Conservation (phyloP, 768 basidiomycete genomes). For the Mrakia blollopis region DNA sequence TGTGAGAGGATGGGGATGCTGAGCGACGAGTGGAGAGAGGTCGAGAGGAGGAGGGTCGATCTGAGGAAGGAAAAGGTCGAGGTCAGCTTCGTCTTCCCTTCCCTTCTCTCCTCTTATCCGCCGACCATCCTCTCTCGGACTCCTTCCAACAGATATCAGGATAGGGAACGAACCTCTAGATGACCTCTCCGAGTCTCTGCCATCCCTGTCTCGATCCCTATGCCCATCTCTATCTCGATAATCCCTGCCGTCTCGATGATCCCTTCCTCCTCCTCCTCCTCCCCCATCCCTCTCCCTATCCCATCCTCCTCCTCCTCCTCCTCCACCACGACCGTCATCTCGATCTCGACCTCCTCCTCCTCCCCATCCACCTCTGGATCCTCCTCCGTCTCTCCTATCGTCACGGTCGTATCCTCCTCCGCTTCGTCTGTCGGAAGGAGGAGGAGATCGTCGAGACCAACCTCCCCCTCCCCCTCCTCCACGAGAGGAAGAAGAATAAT, state of each 20-base stretch:
- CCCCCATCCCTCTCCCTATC: constrained; percentile 2
- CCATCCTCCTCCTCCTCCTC: constrained; percentile 3
- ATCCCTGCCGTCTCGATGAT: not conserved
- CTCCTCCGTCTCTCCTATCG: constrained; percentile 7
- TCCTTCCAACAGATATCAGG: too few species aligned
- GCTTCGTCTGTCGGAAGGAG: not conserved
- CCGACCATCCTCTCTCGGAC: not conserved
- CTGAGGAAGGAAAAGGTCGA: not conserved
- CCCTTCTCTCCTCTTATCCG: not conserved
- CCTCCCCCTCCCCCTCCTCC: not conserved
- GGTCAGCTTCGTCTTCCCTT: not conserved
- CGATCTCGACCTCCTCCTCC: not conserved
- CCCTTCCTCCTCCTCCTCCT: not conserved
- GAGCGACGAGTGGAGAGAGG: constrained; percentile 17
- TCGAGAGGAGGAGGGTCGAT: constrained; percentile 12
- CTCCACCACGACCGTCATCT: not conserved
- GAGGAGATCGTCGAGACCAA: not conserved
- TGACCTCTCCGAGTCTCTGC: not conserved
- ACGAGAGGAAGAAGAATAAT: not conserved
- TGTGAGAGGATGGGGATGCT: not conserved
- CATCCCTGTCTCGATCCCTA: not conserved
- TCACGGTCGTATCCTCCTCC: not conserved
- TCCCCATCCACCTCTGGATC: not conserved
- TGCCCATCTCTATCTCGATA: not conserved
- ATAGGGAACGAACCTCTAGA: not conserved